phyloP scores from a whole-genome alignment of 805 yeast genomes.

The Cyberlindnera americana region DNA sequence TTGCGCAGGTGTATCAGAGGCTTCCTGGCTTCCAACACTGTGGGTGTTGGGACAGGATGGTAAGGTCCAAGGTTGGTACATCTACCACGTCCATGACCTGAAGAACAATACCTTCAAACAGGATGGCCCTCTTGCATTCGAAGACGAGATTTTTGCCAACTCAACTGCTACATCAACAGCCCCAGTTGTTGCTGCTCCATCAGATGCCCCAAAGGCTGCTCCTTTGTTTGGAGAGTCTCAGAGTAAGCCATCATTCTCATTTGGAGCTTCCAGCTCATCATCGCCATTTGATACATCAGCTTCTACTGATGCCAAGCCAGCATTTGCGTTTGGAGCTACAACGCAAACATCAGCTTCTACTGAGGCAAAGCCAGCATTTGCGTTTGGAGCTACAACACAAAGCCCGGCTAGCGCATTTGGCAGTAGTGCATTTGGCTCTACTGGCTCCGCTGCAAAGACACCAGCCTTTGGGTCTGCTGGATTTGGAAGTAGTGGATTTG shows the following conservation, averaged over 20 bases:
- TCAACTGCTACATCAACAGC: constrained; percentile 1
- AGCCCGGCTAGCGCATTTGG: constrained; percentile 4
- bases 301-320: constrained; percentile 1
- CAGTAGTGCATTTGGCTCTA: constrained; percentile 2
- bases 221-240: constrained; percentile 13
- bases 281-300: neutral
- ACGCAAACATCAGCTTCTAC: neutral
- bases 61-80: constrained; percentile 56
- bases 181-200: constrained; percentile 6
- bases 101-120: constrained; percentile 32
- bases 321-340: neutral
- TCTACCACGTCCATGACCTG: constrained; percentile 54
- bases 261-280: neutral
- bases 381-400: neutral
- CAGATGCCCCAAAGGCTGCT: neutral
- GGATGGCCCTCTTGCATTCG: constrained; percentile 15
- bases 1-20: constrained; percentile 52
- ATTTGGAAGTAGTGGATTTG: constrained; percentile 6
- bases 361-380: neutral
- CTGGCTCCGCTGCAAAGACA: constrained; percentile 9
- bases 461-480: constrained; percentile 20
- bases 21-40: constrained; percentile 61
- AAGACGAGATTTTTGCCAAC: constrained; percentile 6
- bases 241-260: constrained; percentile 11
- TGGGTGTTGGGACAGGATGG: constrained; percentile 65